Percentiles rank a stretch among this genome's conserved stretches.
Evolutionary conservation across 2,329 filamentous ascomycete genomes (phyloP).

Genomic region (Cadophora sp.): DNA sequence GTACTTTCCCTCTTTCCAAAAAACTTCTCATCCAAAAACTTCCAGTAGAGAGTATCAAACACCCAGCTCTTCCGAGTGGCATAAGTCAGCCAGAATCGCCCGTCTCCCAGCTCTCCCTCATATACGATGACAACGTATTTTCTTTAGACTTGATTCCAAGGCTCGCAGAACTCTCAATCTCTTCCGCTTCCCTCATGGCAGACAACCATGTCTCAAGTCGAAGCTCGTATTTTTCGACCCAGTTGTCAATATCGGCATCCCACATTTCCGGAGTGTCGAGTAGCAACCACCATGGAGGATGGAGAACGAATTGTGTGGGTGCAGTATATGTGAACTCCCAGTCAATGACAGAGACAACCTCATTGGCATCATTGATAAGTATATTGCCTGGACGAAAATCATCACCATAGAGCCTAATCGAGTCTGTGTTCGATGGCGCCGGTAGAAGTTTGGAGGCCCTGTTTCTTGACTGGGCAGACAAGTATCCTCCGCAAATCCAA

Average conservation of each 20-base stretch:
- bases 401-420: background rate
- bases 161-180: background rate
- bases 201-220: background rate
- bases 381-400: background rate
- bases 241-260: background rate
- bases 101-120: background rate
- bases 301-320: background rate
- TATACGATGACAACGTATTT: background rate
- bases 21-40: background rate
- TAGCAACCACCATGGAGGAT: background rate
- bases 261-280: background rate
- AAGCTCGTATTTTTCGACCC: background rate
- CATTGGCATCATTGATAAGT: background rate
- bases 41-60: background rate
- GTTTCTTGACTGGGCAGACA: background rate
- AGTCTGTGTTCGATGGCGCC: background rate
- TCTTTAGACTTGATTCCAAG: background rate
- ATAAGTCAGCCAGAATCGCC: background rate
- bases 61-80: background rate
- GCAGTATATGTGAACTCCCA: background rate
- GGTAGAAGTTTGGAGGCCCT: background rate
- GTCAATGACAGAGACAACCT: background rate
- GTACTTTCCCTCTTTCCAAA: background rate
- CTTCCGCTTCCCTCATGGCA: background rate
- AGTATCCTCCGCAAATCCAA: background rate